Evolutionary conservation across 164 flowering plant species (phyloP), one percentile per base, ranked within the genome.

Genomic region (Nymphaea thermarum): DNA sequence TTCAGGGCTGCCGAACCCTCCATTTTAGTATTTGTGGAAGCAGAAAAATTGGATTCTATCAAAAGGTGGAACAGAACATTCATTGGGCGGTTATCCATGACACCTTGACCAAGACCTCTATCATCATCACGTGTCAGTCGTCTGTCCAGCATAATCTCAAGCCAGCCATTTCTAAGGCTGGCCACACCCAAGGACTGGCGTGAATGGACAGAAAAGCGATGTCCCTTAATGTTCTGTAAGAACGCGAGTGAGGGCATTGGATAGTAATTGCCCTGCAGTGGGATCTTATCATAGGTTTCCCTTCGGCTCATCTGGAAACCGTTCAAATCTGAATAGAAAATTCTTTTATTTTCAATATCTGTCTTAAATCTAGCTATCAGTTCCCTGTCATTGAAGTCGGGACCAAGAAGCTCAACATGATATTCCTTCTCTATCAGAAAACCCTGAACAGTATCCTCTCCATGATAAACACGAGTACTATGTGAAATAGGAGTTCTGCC

Each of bases 21-120:
- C 8, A 36, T 8, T 65, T 69, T 73, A 14, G 78, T 78, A 71
- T 73, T 68, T 64, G 80, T 66, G n/a, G 80, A n/a, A 47, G 55
- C 55, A 14, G 98, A 86, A 66, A 86, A 75, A 72, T 85, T 90
- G 66, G 96, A 83, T 70, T 95, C 99, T 10, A 72, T 66, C 17
- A 85, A 77, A 62, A 95, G 76, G 76, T 95, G 91, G 72, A 95
- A 92, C 47, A 89, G 18, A 14, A 90, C 85, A 72, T 87, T 90
- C 91, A 90, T 84, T 4, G 90, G 86, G 63, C 89, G 94, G 75
- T 95, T 95, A 81, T 95, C 99, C 85, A 81, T 79, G 66, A 95
- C 97, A 42, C 99, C 98, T 83, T 95, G 99, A 65, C 99, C 99
- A 66, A 92, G 92, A 67, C 99, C 98, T 64, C 98, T 93, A 1